These are phyloP conservation scores for Plasmodium cynomolgi DNA, from an alignment of 169 alveolate species.

Conservation along the genomic window DNA sequence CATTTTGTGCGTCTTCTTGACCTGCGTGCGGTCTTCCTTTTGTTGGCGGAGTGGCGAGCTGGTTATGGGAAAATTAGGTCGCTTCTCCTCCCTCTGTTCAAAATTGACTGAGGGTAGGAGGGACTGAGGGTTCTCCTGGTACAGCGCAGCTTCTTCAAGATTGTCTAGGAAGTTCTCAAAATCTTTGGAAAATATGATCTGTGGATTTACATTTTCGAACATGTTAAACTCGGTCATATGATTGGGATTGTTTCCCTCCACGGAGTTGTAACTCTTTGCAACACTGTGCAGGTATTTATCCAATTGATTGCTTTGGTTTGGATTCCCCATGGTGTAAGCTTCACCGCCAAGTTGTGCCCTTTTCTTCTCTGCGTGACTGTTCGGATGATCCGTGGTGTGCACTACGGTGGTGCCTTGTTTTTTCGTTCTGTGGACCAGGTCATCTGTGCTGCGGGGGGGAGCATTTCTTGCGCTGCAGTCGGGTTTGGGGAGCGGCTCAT, in stretches of 20 bases:
- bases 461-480: not conserved
- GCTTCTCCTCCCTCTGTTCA: slow-evolving; percentile 14
- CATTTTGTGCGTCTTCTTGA: not conserved
- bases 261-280: slow-evolving; percentile 1
- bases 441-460: not conserved
- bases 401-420: not conserved
- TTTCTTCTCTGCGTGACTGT: not conserved
- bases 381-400: not conserved
- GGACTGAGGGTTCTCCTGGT: not conserved
- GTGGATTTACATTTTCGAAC: slow-evolving; percentile 24
- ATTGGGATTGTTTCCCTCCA: not conserved
- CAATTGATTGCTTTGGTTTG: not conserved
- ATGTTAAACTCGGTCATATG: not conserved
- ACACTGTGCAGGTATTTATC: not conserved
- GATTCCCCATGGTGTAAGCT: not conserved
- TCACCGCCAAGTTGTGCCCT: not conserved
- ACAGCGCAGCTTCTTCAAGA: slow-evolving; percentile 33
- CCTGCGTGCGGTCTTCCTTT: not conserved
- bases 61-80: slow-evolving; percentile 34
- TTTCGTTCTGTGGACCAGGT: not conserved
- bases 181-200: slow-evolving; percentile 46
- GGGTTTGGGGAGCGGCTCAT: not conserved
- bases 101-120: not conserved
- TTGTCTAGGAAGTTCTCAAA: slow-evolving; percentile 65
- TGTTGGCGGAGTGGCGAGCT: not conserved